Evolutionary conservation across 2,329 filamentous ascomycete genomes (phyloP).

Genomic region (Fusarium nematophilum): DNA sequence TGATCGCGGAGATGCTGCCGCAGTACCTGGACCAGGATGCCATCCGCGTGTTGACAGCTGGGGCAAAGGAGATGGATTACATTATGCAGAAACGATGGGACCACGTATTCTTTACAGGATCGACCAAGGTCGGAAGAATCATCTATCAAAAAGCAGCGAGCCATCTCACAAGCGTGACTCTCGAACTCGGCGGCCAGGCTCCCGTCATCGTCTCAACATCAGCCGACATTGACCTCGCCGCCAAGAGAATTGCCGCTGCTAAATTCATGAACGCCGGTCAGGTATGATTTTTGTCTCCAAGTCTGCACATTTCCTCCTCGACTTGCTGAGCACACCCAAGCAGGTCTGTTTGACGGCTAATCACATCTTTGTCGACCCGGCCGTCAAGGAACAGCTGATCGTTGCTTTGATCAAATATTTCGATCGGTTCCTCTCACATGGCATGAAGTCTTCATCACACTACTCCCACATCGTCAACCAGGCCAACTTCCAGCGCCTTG

Average conservation of each 20-base stretch:
- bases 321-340: background rate
- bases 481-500: conserved; percentile 55
- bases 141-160: conserved; percentile 55
- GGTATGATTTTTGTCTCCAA: no score
- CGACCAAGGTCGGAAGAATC: conserved; percentile 50
- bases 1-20: conserved; percentile 53
- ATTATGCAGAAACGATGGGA: conserved; percentile 54
- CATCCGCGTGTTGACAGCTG: conserved; percentile 51
- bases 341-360: conserved; percentile 48
- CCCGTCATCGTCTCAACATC: conserved; percentile 56
- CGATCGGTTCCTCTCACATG: background rate
- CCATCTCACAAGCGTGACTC: conserved; percentile 55
- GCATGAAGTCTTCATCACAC: conserved; percentile 35
- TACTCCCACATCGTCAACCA: conserved; percentile 54
- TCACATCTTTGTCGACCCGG: conserved; percentile 57
- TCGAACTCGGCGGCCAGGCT: conserved; percentile 59
- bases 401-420: conserved; percentile 45
- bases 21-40: conserved; percentile 56
- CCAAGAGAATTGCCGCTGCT: conserved; percentile 54
- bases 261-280: conserved; percentile 59
- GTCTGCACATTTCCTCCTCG: background rate
- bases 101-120: conserved; percentile 60
- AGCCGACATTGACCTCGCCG: conserved; percentile 56
- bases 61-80: conserved; percentile 49
- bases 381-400: conserved; percentile 52